Evolutionary conservation across 2,329 filamentous ascomycete genomes (phyloP).

Genomic region (Monilinia fructicola): DNA sequence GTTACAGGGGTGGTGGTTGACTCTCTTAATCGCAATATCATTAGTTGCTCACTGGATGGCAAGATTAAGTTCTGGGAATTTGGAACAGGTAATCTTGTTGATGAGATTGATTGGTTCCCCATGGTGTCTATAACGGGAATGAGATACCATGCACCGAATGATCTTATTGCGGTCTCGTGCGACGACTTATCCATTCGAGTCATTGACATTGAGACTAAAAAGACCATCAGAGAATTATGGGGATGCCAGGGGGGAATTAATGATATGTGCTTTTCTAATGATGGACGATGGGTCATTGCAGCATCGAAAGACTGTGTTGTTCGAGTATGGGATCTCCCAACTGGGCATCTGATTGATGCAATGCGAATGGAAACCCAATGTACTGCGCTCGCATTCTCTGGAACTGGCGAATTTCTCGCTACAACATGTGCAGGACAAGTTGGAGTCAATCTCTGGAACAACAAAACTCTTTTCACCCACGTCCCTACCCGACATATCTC

Average conservation of each 20-base stretch:
- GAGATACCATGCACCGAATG: constrained; percentile 78
- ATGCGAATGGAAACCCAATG: constrained; percentile 78
- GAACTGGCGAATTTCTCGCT: constrained; percentile 90
- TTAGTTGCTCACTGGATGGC: constrained; percentile 87
- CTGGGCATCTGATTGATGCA: constrained; percentile 90
- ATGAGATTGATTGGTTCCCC: constrained; percentile 81
- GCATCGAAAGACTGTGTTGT: constrained; percentile 78
- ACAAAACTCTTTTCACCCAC: constrained; percentile 86
- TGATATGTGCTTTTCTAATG: constrained; percentile 85
- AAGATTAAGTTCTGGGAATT: constrained; percentile 99
- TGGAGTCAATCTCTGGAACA: constrained; percentile 95
- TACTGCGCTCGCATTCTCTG: constrained; percentile 82
- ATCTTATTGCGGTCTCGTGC: constrained; percentile 84
- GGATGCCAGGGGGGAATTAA: constrained; percentile 72
- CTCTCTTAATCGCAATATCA: constrained; percentile 79
- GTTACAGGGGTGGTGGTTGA: constrained; percentile 88
- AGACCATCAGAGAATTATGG: constrained; percentile 90
- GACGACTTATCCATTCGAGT: constrained; percentile 86
- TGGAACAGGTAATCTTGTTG: constrained; percentile 71
- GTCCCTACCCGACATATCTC: constrained; percentile 82
- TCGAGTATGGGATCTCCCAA: constrained; percentile 92
- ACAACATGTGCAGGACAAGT: constrained; percentile 79
- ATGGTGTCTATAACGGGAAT: constrained; percentile 75
- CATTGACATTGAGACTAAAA: constrained; percentile 86
- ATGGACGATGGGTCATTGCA: constrained; percentile 90